phyloP scores from a whole-genome alignment of 169 alveolate genomes.

The Theileria annulata region DNA sequence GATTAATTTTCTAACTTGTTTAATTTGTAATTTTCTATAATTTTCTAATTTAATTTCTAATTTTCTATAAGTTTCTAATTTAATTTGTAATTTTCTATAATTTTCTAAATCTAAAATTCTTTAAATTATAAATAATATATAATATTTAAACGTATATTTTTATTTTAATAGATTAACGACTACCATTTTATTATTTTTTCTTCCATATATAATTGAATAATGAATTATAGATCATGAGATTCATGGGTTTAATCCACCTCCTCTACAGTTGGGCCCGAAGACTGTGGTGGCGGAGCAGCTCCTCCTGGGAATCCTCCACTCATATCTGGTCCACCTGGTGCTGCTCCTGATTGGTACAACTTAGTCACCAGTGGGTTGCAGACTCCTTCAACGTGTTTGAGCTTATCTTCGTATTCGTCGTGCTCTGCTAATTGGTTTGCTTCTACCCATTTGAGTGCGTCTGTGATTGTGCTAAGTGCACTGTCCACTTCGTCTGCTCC shows the following conservation, averaged over 20 bases:
- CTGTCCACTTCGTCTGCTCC: slow-evolving; percentile 86
- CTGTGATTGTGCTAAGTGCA: slow-evolving; percentile 85
- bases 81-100: background rate
- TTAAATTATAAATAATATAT: background rate
- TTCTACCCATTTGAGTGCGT: slow-evolving; percentile 92
- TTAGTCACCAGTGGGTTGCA: slow-evolving; percentile 92
- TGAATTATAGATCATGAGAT: background rate
- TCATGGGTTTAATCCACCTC: slow-evolving; percentile 83
- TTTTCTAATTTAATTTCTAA: too few species aligned
- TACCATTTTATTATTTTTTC: background rate
- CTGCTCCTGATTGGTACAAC: slow-evolving; percentile 92
- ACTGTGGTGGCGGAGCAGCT: slow-evolving; percentile 78
- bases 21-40: background rate
- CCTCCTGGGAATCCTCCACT: slow-evolving; percentile 91
- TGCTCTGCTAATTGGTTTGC: slow-evolving; percentile 91
- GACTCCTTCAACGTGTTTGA: slow-evolving; percentile 93
- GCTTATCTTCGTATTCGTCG: slow-evolving; percentile 91
- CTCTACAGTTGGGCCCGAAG: slow-evolving; percentile 90
- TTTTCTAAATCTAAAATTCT: background rate
- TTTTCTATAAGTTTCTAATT: too few species aligned
- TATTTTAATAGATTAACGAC: background rate
- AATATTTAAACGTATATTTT: background rate
- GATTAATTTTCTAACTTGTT: slow-evolving; percentile 16
- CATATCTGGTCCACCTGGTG: slow-evolving; percentile 89
- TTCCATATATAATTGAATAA: background rate